These are phyloP conservation scores for Diaporthe sp. DNA, from an alignment of 2,329 filamentous ascomycete species.

Conservation along the genomic window DNA sequence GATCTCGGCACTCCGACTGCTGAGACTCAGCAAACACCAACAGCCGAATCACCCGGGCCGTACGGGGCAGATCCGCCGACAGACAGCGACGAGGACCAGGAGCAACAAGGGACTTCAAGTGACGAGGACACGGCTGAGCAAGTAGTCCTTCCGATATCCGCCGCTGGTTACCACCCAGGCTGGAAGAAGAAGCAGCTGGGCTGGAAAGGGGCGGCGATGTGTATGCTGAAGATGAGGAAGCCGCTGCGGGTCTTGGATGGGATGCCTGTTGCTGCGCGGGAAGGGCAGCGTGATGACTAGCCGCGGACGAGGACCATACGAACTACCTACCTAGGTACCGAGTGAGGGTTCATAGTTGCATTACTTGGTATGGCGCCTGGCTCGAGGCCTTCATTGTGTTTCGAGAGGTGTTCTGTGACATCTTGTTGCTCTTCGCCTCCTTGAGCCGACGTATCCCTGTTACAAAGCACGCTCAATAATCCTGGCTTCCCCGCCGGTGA, in stretches of 20 bases:
- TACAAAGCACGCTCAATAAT: not conserved
- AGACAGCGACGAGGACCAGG: conserved; percentile 35
- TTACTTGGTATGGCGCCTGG: not conserved
- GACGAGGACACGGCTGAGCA: conserved; percentile 40
- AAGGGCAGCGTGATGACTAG: not conserved
- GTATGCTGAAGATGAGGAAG: conserved; percentile 52
- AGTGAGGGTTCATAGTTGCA: not conserved
- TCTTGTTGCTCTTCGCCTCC: not conserved
- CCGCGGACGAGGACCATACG: not conserved
- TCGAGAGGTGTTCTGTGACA: not conserved
- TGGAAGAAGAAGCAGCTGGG: conserved; percentile 61
- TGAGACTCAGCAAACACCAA: not conserved
- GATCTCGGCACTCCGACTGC: conserved; percentile 36
- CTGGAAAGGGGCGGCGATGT: conserved; percentile 61
- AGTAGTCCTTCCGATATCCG: conserved; percentile 44
- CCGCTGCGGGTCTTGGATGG: conserved; percentile 42
- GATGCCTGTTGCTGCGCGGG: conserved; percentile 39
- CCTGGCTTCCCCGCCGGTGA: not conserved
- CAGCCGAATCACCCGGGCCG: not conserved
- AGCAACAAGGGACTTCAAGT: conserved; percentile 36
- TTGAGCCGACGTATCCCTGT: no score
- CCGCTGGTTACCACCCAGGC: conserved; percentile 48
- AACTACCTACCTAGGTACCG: no score
- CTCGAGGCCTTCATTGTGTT: not conserved
- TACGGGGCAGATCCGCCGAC: conserved; percentile 12